Evolutionary conservation across 2,329 filamentous ascomycete genomes (phyloP).

Genomic region (Claviceps capensis): DNA sequence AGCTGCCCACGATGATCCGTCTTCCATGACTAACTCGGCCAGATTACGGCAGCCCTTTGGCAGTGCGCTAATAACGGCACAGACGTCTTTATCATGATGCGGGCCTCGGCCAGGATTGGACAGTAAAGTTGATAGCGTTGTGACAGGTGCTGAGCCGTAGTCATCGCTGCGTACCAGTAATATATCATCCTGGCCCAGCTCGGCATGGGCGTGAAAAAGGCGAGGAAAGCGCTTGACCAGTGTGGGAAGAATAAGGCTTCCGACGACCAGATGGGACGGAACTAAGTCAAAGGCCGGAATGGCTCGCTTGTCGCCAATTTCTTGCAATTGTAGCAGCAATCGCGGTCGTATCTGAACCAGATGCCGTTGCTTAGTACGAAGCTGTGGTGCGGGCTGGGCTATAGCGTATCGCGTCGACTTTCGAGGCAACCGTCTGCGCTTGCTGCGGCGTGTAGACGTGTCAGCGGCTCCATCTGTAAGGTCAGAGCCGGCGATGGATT

Average conservation of each 20-base stretch:
- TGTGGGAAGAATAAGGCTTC: slow-evolving; percentile 42
- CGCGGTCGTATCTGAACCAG: slow-evolving; percentile 54
- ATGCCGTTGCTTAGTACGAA: slow-evolving; percentile 47
- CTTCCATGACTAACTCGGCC: slow-evolving; percentile 52
- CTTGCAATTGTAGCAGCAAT: slow-evolving; percentile 58
- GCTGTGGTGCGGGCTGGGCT: slow-evolving; percentile 50
- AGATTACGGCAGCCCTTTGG: slow-evolving; percentile 34
- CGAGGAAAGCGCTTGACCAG: slow-evolving; percentile 48
- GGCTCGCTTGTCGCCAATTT: slow-evolving; percentile 47
- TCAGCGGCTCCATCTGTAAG: slow-evolving; percentile 34
- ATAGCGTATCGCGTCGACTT: slow-evolving; percentile 52
- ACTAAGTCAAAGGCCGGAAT: slow-evolving; percentile 61
- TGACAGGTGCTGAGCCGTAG: slow-evolving; percentile 28
- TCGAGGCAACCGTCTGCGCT: slow-evolving; percentile 32
- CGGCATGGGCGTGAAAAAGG: slow-evolving; percentile 48
- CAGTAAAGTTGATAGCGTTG: slow-evolving; percentile 13
- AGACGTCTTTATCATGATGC: slow-evolving; percentile 36
- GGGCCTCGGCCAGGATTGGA: slow-evolving; percentile 32
- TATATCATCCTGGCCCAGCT: slow-evolving; percentile 54
- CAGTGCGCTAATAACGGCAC: slow-evolving; percentile 56
- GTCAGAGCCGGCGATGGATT: slow-evolving; percentile 26
- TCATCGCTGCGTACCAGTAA: slow-evolving; percentile 58
- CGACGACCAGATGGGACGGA: slow-evolving; percentile 46
- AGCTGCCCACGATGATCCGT: slow-evolving; percentile 46
- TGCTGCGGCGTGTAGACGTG: slow-evolving; percentile 21